Percentiles rank a stretch among this genome's conserved stretches.
Conservation (phyloP, 331 rosid species). For the Malus hybrid region DNA sequence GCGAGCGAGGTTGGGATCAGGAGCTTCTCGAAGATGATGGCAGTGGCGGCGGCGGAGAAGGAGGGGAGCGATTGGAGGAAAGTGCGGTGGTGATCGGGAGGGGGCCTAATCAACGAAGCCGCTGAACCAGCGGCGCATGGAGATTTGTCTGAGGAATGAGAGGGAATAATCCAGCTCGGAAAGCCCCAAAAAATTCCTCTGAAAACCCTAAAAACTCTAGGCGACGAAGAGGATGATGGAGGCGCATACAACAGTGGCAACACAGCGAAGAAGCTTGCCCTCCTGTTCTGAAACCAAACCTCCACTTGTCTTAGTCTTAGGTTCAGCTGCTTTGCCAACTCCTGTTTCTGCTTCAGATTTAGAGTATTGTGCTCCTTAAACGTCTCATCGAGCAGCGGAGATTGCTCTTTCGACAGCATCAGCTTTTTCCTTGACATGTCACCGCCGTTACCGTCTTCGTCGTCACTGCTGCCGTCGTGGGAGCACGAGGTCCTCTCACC, state of each 20-base stretch:
- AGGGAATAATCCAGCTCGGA: slow-evolving; percentile 64
- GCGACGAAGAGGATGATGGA: slow-evolving; percentile 28
- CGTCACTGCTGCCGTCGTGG: slow-evolving; percentile 45
- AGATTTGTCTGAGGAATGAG: slow-evolving; percentile 43
- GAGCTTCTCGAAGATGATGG: too few relatives aligned
- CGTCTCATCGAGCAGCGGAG: slow-evolving; percentile 70
- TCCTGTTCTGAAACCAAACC: slow-evolving; percentile 96
- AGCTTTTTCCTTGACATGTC: slow-evolving; percentile 67
- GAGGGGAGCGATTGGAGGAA: background rate
- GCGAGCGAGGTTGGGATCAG: too few relatives aligned
- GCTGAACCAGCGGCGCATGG: slow-evolving; percentile 80
- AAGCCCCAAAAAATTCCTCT: slow-evolving; percentile 8
- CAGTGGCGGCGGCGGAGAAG: background rate
- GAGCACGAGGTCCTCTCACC: slow-evolving; percentile 66
- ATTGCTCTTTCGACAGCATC: slow-evolving; percentile 76
- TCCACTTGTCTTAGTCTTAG: slow-evolving; percentile 88
- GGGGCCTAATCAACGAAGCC: slow-evolving; percentile 64
- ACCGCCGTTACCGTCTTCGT: slow-evolving; percentile 43
- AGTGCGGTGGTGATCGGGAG: background rate
- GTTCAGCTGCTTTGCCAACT: slow-evolving; percentile 69
- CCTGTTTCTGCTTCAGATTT: slow-evolving; percentile 87
- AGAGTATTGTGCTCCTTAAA: slow-evolving; percentile 83
- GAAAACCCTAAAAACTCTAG: slow-evolving; percentile 44
- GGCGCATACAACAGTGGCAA: slow-evolving; percentile 50
- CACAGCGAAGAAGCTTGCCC: slow-evolving; percentile 51